Evolutionary conservation across 768 basidiomycete species (phyloP), one percentile per base, ranked within the genome.

Genomic region (Cyclocybe cylindracea): DNA sequence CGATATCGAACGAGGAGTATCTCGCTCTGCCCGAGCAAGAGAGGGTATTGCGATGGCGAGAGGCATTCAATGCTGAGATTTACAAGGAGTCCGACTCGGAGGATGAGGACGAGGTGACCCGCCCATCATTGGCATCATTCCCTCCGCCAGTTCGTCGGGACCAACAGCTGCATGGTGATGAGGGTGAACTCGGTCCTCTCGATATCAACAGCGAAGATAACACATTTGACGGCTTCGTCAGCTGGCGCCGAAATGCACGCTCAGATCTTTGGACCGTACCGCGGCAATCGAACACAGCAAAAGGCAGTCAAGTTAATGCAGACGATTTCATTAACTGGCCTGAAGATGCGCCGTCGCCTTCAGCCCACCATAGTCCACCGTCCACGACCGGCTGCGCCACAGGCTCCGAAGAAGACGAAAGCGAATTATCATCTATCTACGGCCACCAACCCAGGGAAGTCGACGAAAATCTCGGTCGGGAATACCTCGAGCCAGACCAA

Each of bases 301-400:
- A 36, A 35, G 46, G 33, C 13, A 4, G n/a, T 14, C 11, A 5
- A 16, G 53, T 53, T 5, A 11, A 51, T 41, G 13, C 45, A 2
- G 50, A 58, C 5, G 41, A 58, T 33, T 53, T 54, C 11, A 62
- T 64, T 40, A 62, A 64, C 19, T 64, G 63, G 60, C 61, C 63
- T 1, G 61, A 61, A 6, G 59, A 59, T n/a, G 42, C n/a, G 2
- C 24, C 24, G 24, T 24, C 24, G 24, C 42, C 46, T 6, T 43
- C 46, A 39, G 58, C 51, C 10, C 34, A 35, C 31, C 48, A 39
- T 8, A 44, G 38, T 33, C 42, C 45, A 24, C 44, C 46, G 11
- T 39, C 48, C 1, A 44, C 41, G 5, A 36, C 43, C 37, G 6
- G 37, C 39, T 10, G 39, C 36, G 31, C 46, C 46, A 39, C 46